Percentiles rank a stretch among this genome's conserved stretches.
These are phyloP conservation scores for Solanum paucissectum DNA, from an alignment of 257 asterid genomes.

Conservation along the genomic window DNA sequence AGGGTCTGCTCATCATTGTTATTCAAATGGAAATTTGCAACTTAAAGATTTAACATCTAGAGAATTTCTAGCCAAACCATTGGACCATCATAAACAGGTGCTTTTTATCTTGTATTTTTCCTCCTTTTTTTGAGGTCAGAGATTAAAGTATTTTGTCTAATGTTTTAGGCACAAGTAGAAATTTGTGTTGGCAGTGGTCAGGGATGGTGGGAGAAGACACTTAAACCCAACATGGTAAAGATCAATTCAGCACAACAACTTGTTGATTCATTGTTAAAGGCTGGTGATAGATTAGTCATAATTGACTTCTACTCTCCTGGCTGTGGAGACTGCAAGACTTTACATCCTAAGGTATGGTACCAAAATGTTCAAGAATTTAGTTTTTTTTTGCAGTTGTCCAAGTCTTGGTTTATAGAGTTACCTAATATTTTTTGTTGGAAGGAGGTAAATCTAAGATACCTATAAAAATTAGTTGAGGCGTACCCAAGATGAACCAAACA, in stretches of 20 bases:
- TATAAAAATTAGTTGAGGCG: not conserved
- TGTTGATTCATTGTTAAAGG: conserved; percentile 24
- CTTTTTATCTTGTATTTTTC: not conserved
- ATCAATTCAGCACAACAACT: conserved; percentile 21
- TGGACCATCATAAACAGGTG: not conserved
- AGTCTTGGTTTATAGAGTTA: no score
- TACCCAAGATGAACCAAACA: accelerated
- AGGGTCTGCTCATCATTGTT: not conserved
- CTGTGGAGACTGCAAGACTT: conserved; percentile 37
- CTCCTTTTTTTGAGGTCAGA: not conserved
- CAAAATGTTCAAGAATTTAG: not conserved
- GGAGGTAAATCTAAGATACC: not conserved
- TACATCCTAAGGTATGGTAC: conserved; percentile 32
- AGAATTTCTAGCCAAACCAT: not conserved
- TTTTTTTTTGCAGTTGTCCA: not conserved
- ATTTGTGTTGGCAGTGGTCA: conserved; percentile 6
- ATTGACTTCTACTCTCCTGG: conserved; percentile 36
- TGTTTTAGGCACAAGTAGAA: not conserved
- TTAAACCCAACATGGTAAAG: conserved; percentile 29
- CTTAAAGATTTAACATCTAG: not conserved
- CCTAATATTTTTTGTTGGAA: not conserved
- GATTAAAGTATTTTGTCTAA: not conserved
- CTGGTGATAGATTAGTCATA: conserved; percentile 27
- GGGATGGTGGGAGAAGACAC: conserved; percentile 33
- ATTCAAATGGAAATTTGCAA: not conserved